Percentiles rank a stretch among this genome's conserved stretches.
These are phyloP conservation scores for Candida corydali DNA, from an alignment of 805 yeast species.

Conservation along the genomic window DNA sequence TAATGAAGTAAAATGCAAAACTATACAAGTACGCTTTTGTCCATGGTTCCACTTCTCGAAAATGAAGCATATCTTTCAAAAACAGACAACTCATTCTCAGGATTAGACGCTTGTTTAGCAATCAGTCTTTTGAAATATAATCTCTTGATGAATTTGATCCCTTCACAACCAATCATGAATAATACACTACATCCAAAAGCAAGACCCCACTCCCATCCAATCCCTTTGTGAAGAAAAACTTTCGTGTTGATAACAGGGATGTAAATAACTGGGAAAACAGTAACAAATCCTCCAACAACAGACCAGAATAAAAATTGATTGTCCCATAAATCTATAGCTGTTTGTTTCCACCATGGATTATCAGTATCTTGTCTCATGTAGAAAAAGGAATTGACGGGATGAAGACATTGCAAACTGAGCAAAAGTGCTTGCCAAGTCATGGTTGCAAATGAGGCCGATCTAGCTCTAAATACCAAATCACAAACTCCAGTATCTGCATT, in stretches of 20 bases:
- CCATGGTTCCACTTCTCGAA: conserved; percentile 34
- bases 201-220: conserved; percentile 38
- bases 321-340: conserved; percentile 30
- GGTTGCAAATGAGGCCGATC: conserved; percentile 35
- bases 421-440: conserved; percentile 41
- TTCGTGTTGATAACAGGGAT: conserved; percentile 38
- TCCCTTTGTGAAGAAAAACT: conserved; percentile 35
- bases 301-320: conserved; percentile 38
- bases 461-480: conserved; percentile 32
- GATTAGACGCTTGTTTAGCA: conserved; percentile 17
- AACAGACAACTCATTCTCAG: conserved; percentile 39
- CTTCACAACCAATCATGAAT: conserved; percentile 32
- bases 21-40: conserved; percentile 10
- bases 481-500: conserved; percentile 19
- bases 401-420: conserved; percentile 39
- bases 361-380: conserved; percentile 34
- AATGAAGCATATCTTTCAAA: conserved; percentile 38
- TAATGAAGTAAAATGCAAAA: conserved; percentile 1
- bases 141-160: conserved; percentile 38
- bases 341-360: conserved; percentile 34
- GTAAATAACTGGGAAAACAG: conserved; percentile 38
- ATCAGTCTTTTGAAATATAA: conserved; percentile 20
- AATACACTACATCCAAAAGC: conserved; percentile 28
- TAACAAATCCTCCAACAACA: conserved; percentile 28
- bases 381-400: conserved; percentile 31